Percentiles rank a stretch among this genome's conserved stretches.
These are phyloP conservation scores for Naegleria fowleri DNA, from an alignment of 208 protist genomes.

Conservation along the genomic window DNA sequence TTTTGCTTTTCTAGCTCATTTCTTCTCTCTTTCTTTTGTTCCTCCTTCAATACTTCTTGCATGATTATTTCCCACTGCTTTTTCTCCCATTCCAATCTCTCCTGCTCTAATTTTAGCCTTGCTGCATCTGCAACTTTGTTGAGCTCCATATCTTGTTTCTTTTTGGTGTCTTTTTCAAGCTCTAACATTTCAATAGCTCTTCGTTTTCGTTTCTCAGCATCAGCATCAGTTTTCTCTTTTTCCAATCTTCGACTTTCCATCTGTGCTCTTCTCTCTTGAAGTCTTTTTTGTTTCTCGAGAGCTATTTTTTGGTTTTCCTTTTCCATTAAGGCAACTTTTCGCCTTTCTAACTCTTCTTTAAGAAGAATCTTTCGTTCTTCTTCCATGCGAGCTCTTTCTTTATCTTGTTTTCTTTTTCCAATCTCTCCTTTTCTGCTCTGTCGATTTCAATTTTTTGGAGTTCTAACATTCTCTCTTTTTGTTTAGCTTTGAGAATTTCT, in stretches of 20 bases:
- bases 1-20: neutral
- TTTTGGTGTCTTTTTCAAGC: neutral
- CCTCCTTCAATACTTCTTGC: neutral
- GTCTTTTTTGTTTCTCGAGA: neutral
- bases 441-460: slow-evolving; percentile 4
- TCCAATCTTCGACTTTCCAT: neutral
- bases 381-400: neutral
- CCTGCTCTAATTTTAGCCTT: neutral
- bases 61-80: neutral
- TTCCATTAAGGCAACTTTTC: no score
- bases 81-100: neutral
- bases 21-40: neutral
- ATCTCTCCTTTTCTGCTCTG: neutral
- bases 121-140: neutral
- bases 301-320: neutral
- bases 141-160: neutral
- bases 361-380: neutral
- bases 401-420: neutral
- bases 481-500: neutral
- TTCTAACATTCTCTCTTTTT: neutral
- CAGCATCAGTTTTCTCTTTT: neutral
- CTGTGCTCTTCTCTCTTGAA: neutral
- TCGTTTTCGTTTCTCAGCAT: neutral
- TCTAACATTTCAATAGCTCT: neutral
- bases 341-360: neutral